Base-by-base conservation (phyloP, 2,329 filamentous ascomycete species). In the Metarhizium sp. region DNA sequence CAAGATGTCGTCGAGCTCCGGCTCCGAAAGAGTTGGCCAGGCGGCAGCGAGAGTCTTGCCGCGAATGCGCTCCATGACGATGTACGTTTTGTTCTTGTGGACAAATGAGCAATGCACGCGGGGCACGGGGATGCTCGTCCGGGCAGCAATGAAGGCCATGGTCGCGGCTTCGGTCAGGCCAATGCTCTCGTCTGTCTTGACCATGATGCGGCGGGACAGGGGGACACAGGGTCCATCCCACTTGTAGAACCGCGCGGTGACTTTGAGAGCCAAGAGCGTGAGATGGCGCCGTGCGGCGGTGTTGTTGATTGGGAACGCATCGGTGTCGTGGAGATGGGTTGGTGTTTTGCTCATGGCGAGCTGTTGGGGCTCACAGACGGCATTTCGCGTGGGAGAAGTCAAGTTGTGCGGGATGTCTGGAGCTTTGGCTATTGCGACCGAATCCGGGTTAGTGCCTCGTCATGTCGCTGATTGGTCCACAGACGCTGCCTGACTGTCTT, bases 51-150 rank as follows among this genome's bases (percentile, higher is more conserved):
- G 46, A 6, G 50, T 18, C 11, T 55, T 18, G 13, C 68, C 70
- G 1, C 57, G 58, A 6, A 71, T 61, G 3, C 65, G 59, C 46
- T 70, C 65, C 75, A 79, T 80, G 0, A 78, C 65, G 47, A 79
- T 77, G 59, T 76, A 76, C 0, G 72, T 66, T 4, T 59, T 58
- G 18, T 68, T 68, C 10, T 69, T 67, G 53, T 70, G 64, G 1
- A 66, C 53, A 52, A 79, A 79, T 0, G 62, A 59, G 36, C 59
- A 64, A 49, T 64, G 50, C 1, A 66, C 46, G 0, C 32, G 43
- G 0, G 61, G 62, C 1, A 65, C 59, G 3, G 64, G 60, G 20
- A 66, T 59, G 2, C 57, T 60, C 10, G 61, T 65, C 32, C 59
- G 56, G 3, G 49, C 16, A 13, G 62, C 54, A 6, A 65, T 38